Percentiles rank a stretch among this genome's conserved stretches.
Conservation (phyloP, 164 flowering plant genomes). For the Hamamelis virginiana region DNA sequence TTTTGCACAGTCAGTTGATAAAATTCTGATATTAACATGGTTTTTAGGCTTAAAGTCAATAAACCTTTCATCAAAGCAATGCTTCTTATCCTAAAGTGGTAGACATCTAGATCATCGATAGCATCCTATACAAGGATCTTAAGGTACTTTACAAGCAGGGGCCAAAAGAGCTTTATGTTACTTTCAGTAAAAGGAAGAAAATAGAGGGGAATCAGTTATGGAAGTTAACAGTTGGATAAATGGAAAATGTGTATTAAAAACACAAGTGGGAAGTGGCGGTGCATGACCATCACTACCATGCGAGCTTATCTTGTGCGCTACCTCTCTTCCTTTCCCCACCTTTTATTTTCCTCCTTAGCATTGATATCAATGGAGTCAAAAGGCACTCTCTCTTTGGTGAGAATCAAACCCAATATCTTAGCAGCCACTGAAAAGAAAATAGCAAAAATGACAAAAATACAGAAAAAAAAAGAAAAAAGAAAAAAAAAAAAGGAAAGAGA, state of each 20-base stretch:
- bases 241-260: slow-evolving; percentile 11
- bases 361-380: slow-evolving; percentile 22
- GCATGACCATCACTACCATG: slow-evolving; percentile 12
- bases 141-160: slow-evolving; percentile 7
- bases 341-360: neutral
- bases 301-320: too few species aligned
- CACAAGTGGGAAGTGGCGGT: slow-evolving; percentile 25
- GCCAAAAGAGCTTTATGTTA: slow-evolving; percentile 14
- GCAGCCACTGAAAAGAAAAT: slow-evolving; percentile 10
- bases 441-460: too few species aligned
- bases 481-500: too few species aligned
- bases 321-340: too few species aligned
- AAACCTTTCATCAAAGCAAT: neutral
- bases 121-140: neutral
- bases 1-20: neutral
- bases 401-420: slow-evolving; percentile 32
- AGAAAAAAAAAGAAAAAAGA: too few species aligned
- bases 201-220: slow-evolving; percentile 24
- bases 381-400: slow-evolving; percentile 21
- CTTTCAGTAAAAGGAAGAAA: slow-evolving; percentile 11
- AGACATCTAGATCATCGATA: neutral
- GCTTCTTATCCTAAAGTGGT: neutral
- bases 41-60: slow-evolving; percentile 6
- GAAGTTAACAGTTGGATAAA: slow-evolving; percentile 21
- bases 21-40: too few species aligned